phyloP scores from a whole-genome alignment of 2,329 filamentous ascomycete species.

The Anisogramma anomala region DNA sequence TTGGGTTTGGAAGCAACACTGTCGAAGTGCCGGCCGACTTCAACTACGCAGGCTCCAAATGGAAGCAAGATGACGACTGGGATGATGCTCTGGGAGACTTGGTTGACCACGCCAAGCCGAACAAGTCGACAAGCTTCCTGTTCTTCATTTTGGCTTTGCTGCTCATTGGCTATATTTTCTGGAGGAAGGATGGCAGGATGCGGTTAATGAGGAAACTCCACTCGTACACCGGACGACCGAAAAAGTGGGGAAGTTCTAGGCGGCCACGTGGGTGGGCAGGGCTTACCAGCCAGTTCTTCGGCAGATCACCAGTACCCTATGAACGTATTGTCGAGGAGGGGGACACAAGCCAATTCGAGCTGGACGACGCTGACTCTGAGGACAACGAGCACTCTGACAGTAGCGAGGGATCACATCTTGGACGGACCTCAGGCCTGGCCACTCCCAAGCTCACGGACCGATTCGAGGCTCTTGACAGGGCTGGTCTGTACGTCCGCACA shows the following conservation, averaged over 20 bases:
- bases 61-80: conserved; percentile 36
- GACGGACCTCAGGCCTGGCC: conserved; percentile 53
- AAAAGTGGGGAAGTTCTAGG: conserved; percentile 34
- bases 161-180: conserved; percentile 59
- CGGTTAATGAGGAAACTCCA: conserved; percentile 45
- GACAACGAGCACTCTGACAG: conserved; percentile 54
- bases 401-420: conserved; percentile 43
- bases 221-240: conserved; percentile 28
- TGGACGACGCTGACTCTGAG: conserved; percentile 54
- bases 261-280: conserved; percentile 38
- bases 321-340: conserved; percentile 81
- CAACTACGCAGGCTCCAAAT: conserved; percentile 61
- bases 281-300: conserved; percentile 54
- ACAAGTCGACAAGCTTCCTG: conserved; percentile 61
- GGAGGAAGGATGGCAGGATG: conserved; percentile 64
- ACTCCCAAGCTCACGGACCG: conserved; percentile 51
- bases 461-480: conserved; percentile 49
- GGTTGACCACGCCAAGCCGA: conserved; percentile 53
- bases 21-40: conserved; percentile 62
- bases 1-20: conserved; percentile 88
- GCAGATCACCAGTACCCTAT: conserved; percentile 47
- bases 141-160: conserved; percentile 66
- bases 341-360: conserved; percentile 62
- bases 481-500: conserved; percentile 66
- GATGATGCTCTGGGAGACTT: conserved; percentile 42